Percentiles rank a stretch among this genome's conserved stretches.
These are phyloP conservation scores for Hibiscus mutabilis DNA, from an alignment of 345 rosid species.

Conservation along the genomic window DNA sequence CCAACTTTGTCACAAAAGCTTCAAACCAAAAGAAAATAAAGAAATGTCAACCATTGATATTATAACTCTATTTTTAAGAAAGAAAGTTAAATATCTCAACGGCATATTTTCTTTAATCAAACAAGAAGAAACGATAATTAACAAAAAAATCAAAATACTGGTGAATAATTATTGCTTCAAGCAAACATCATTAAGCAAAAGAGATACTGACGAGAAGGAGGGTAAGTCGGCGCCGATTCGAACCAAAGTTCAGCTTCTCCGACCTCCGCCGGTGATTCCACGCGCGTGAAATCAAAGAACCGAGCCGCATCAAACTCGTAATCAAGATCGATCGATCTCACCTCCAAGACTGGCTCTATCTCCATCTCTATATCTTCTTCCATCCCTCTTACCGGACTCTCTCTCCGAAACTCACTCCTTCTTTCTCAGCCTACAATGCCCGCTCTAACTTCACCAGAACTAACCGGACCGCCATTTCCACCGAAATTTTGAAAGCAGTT, in stretches of 20 bases:
- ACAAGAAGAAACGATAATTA: not conserved
- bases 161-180: not conserved
- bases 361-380: constrained; percentile 29
- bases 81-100: not conserved
- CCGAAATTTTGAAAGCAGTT: not conserved
- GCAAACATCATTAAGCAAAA: constrained; percentile 8
- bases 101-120: not conserved
- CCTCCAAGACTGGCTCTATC: constrained; percentile 55
- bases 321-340: constrained; percentile 63
- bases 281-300: constrained; percentile 70
- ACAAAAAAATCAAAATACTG: not conserved
- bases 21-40: constrained; percentile 7
- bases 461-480: constrained; percentile 10
- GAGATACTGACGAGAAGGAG: constrained; percentile 81
- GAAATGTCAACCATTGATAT: not conserved
- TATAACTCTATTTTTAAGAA: not conserved
- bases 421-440: constrained; percentile 7
- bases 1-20: constrained; percentile 55
- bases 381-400: constrained; percentile 17
- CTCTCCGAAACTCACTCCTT: constrained; percentile 23
- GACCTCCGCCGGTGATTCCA: constrained; percentile 57
- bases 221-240: constrained; percentile 53
- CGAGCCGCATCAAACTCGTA: constrained; percentile 90
- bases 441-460: constrained; percentile 16
- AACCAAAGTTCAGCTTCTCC: constrained; percentile 70